Evolutionary conservation across 2,329 filamentous ascomycete species (phyloP).

Genomic region (Volutella citrinella): DNA sequence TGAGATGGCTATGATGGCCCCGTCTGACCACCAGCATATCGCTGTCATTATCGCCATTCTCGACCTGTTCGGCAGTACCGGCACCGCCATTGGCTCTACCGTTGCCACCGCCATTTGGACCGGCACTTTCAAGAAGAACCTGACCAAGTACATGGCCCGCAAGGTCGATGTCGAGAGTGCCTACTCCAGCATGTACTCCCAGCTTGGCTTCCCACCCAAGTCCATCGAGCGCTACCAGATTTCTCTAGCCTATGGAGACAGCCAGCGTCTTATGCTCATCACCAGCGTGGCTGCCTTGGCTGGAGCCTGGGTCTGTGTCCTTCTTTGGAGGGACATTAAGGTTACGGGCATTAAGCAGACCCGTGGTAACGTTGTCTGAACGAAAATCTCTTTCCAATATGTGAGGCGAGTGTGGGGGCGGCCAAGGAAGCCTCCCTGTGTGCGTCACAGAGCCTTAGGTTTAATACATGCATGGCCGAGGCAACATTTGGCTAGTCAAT

Average conservation of each 20-base stretch:
- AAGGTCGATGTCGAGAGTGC: slow-evolving; percentile 34
- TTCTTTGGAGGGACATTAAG: slow-evolving; percentile 50
- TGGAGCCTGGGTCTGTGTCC: slow-evolving; percentile 31
- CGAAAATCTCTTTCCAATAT: not conserved
- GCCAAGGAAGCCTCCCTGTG: too few relatives aligned
- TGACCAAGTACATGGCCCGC: slow-evolving; percentile 48
- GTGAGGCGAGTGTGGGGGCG: too few relatives aligned
- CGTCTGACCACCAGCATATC: slow-evolving; percentile 58
- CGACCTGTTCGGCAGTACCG: slow-evolving; percentile 58
- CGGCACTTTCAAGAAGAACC: slow-evolving; percentile 50
- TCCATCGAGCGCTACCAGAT: slow-evolving; percentile 52
- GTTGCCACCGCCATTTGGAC: slow-evolving; percentile 66
- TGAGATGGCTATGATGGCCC: slow-evolving; percentile 60
- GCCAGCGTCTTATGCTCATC: slow-evolving; percentile 51
- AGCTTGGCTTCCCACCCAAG: slow-evolving; percentile 51
- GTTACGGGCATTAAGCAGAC: slow-evolving; percentile 43
- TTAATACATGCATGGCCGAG: too few relatives aligned
- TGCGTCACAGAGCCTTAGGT: too few relatives aligned
- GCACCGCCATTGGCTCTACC: slow-evolving; percentile 56
- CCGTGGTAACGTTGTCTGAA: slow-evolving; percentile 36
- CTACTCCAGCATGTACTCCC: slow-evolving; percentile 50
- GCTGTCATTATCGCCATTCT: slow-evolving; percentile 60
- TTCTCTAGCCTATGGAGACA: slow-evolving; percentile 55
- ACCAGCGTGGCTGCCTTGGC: slow-evolving; percentile 44
- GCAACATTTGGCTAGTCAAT: too few relatives aligned